Evolutionary conservation across 2,329 filamentous ascomycete genomes (phyloP).

Genomic region (Cytospora mali): DNA sequence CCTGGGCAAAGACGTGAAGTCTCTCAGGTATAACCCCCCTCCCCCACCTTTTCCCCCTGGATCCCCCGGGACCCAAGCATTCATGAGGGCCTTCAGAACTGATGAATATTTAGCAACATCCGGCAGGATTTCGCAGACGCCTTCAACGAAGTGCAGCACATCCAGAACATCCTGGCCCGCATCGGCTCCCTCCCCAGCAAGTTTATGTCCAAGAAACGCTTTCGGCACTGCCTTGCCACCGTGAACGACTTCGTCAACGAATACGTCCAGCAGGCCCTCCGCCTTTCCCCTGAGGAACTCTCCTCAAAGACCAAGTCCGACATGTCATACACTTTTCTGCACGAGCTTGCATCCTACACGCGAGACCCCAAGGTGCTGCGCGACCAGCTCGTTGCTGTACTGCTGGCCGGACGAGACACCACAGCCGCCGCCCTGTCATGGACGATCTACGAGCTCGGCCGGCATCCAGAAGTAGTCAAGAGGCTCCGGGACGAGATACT

Average conservation of each 20-base stretch:
- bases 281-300: slow-evolving; percentile 70
- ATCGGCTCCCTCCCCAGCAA: slow-evolving; percentile 62
- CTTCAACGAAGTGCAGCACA: slow-evolving; percentile 76
- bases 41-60: not conserved
- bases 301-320: slow-evolving; percentile 71
- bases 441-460: slow-evolving; percentile 79
- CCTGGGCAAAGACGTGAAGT: slow-evolving; percentile 73
- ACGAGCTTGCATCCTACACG: slow-evolving; percentile 81
- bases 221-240: slow-evolving; percentile 64
- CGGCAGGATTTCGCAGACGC: slow-evolving; percentile 74
- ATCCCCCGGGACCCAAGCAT: not conserved
- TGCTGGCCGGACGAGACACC: slow-evolving; percentile 86
- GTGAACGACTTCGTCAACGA: slow-evolving; percentile 77
- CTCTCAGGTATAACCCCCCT: slow-evolving; percentile 51
- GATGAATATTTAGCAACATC: slow-evolving; percentile 47
- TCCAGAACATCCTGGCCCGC: slow-evolving; percentile 69
- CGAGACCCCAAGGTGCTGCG: slow-evolving; percentile 71
- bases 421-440: slow-evolving; percentile 82
- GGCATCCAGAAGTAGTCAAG: slow-evolving; percentile 65
- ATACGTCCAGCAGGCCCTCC: slow-evolving; percentile 75
- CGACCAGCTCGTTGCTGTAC: slow-evolving; percentile 80
- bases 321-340: slow-evolving; percentile 78
- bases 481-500: slow-evolving; percentile 76
- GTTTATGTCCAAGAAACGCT: slow-evolving; percentile 66
- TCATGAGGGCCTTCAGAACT: slow-evolving; percentile 3